Evolutionary conservation across 2,329 filamentous ascomycete genomes (phyloP).

Genomic region (Cytospora chrysosperma): DNA sequence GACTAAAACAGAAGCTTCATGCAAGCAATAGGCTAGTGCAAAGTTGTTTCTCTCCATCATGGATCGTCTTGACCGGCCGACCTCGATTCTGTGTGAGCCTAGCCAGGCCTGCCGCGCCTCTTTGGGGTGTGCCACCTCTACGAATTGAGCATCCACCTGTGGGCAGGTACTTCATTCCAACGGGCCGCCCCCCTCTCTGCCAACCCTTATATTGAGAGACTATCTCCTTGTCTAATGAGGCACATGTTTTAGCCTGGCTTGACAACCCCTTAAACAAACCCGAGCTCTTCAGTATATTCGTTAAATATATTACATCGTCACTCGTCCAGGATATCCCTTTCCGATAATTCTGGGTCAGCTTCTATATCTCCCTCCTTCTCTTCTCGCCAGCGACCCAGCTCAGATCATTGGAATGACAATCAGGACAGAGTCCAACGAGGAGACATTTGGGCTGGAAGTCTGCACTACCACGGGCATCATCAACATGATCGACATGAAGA

Average conservation of each 20-base stretch:
- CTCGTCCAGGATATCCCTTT: slow-evolving; percentile 17
- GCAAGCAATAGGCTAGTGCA: slow-evolving; percentile 26
- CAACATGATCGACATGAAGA: slow-evolving; percentile 12
- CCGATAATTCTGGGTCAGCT: slow-evolving; percentile 6
- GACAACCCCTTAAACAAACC: slow-evolving; percentile 16
- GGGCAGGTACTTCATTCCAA: slow-evolving; percentile 24
- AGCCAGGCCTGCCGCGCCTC: slow-evolving; percentile 16
- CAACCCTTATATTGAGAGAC: slow-evolving; percentile 19
- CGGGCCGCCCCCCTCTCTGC: slow-evolving; percentile 17
- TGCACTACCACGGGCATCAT: slow-evolving; percentile 9
- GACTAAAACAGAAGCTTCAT: slow-evolving; percentile 25
- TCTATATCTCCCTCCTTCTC: slow-evolving; percentile 7
- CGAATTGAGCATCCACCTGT: slow-evolving; percentile 22
- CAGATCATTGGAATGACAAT: slow-evolving; percentile 14
- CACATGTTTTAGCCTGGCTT: slow-evolving; percentile 3
- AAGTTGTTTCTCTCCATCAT: slow-evolving; percentile 23
- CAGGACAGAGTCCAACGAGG: slow-evolving; percentile 4
- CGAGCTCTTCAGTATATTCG: slow-evolving; percentile 12
- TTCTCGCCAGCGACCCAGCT: not conserved
- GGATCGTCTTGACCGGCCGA: slow-evolving; percentile 20
- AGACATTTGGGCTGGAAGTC: slow-evolving; percentile 2
- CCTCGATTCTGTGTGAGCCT: slow-evolving; percentile 14
- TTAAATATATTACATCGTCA: slow-evolving; percentile 11
- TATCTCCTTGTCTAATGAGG: slow-evolving; percentile 15
- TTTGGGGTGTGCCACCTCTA: slow-evolving; percentile 22